These are phyloP conservation scores for Termitomyces sp. DNA, from an alignment of 768 basidiomycete species.

Conservation along the genomic window DNA sequence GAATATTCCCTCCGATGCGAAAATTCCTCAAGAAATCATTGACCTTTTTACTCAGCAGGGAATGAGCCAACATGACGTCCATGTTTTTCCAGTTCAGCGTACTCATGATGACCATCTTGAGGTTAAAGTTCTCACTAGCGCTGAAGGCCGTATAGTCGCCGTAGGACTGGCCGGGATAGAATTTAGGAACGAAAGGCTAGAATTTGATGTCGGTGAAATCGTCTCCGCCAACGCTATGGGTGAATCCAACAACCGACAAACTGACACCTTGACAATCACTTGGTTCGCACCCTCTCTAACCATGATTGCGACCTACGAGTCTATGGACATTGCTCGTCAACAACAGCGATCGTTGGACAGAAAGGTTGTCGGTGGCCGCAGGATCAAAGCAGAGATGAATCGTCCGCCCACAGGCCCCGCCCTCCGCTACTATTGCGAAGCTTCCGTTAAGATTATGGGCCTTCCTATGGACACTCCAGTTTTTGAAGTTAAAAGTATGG, in stretches of 20 bases:
- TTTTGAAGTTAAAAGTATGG: slow-evolving; percentile 21
- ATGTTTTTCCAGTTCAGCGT: slow-evolving; percentile 26
- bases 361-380: slow-evolving; percentile 29
- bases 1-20: slow-evolving; percentile 37
- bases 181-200: slow-evolving; percentile 36
- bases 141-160: slow-evolving; percentile 34
- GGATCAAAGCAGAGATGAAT: slow-evolving; percentile 42
- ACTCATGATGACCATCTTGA: slow-evolving; percentile 24
- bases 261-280: slow-evolving; percentile 39
- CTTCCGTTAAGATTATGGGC: slow-evolving; percentile 37
- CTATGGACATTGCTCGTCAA: slow-evolving; percentile 22
- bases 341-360: slow-evolving; percentile 34
- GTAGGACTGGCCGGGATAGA: slow-evolving; percentile 41
- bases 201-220: slow-evolving; percentile 36
- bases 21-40: slow-evolving; percentile 28
- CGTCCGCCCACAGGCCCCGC: slow-evolving; percentile 25
- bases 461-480: slow-evolving; percentile 25
- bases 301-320: slow-evolving; percentile 38
- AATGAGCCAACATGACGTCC: slow-evolving; percentile 25
- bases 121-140: slow-evolving; percentile 37
- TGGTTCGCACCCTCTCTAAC: slow-evolving; percentile 46
- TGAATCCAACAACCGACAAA: slow-evolving; percentile 21
- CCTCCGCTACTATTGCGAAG: slow-evolving; percentile 18
- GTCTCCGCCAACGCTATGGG: slow-evolving; percentile 37
- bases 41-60: slow-evolving; percentile 39